Percentiles rank a stretch among this genome's conserved stretches.
Evolutionary conservation across 805 yeast genomes (phyloP).

Genomic region (Sporopachydermia lactativora): DNA sequence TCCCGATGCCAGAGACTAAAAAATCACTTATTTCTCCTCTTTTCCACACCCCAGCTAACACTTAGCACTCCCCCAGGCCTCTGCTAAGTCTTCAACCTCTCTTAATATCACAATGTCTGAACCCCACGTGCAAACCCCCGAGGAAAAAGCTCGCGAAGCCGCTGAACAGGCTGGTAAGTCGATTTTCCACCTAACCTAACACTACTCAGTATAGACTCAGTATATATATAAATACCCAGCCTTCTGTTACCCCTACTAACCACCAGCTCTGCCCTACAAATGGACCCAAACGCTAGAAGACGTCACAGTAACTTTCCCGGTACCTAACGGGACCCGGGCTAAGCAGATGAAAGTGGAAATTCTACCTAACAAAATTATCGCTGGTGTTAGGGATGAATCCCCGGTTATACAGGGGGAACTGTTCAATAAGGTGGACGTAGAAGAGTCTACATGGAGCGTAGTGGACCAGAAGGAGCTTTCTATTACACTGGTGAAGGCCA

Average conservation of each 20-base stretch:
- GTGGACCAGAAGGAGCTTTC: constrained; percentile 23
- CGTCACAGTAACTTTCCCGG: constrained; percentile 21
- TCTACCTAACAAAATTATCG: constrained; percentile 12
- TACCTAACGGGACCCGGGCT: constrained; percentile 21
- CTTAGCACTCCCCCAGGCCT: too few species aligned
- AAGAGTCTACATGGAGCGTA: constrained; percentile 28
- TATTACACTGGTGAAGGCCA: constrained; percentile 23
- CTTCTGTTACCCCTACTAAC: constrained; percentile 4
- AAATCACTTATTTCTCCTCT: too few species aligned
- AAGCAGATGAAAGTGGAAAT: constrained; percentile 20
- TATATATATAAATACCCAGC: too few species aligned
- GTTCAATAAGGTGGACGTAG: constrained; percentile 17
- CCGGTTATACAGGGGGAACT: constrained; percentile 21
- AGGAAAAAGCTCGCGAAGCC: constrained; percentile 10
- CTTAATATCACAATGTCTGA: not conserved
- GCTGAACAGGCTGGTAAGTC: constrained; percentile 4
- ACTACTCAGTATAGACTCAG: too few species aligned
- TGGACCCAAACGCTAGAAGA: constrained; percentile 30
- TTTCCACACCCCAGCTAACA: too few species aligned
- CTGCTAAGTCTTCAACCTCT: too few species aligned
- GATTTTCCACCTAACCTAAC: too few species aligned
- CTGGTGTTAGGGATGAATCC: constrained; percentile 11
- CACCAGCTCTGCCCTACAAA: constrained; percentile 16
- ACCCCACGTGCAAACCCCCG: constrained; percentile 7
- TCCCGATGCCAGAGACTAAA: too few species aligned